Evolutionary conservation across 345 rosid genomes (phyloP).

Genomic region (Salix dunnii): DNA sequence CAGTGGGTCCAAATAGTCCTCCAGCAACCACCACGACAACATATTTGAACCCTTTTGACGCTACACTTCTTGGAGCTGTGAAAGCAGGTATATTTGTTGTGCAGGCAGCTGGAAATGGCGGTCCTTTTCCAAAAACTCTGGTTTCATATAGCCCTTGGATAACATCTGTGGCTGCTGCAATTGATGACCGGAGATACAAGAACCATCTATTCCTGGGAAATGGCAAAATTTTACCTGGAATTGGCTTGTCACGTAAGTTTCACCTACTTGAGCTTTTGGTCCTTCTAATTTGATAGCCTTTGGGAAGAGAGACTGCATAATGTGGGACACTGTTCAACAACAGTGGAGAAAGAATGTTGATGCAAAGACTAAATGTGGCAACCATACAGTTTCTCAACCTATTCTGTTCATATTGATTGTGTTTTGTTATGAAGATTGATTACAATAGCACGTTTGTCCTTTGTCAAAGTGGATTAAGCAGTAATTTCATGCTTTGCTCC

Average conservation of each 20-base stretch:
- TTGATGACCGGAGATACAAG: conserved; percentile 93
- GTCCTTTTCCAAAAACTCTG: conserved; percentile 93
- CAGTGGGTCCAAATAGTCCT: conserved; percentile 96
- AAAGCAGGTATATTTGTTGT: conserved; percentile 98
- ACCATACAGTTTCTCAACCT: not conserved
- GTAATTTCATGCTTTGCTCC: not conserved
- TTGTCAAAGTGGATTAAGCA: not conserved
- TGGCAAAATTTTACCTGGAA: conserved; percentile 81
- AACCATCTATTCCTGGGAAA: conserved; percentile 83
- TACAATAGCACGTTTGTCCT: not conserved
- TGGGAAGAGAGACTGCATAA: conserved; percentile 6
- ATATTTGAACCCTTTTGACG: conserved; percentile 89
- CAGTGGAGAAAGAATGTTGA: not conserved
- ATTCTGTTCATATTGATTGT: not conserved
- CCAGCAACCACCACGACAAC: conserved; percentile 84
- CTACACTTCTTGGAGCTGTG: conserved; percentile 91
- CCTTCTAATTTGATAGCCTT: conserved; percentile 1
- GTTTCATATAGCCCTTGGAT: conserved; percentile 99
- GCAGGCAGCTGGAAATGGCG: conserved; percentile 98
- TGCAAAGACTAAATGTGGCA: not conserved
- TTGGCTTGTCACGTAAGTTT: conserved; percentile 83
- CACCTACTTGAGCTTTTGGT: not conserved
- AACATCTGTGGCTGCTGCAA: conserved; percentile 92
- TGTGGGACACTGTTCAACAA: not conserved
- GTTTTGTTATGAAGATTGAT: not conserved